Conservation (phyloP, 441 rosid species). For the Brassica balearica region DNA sequence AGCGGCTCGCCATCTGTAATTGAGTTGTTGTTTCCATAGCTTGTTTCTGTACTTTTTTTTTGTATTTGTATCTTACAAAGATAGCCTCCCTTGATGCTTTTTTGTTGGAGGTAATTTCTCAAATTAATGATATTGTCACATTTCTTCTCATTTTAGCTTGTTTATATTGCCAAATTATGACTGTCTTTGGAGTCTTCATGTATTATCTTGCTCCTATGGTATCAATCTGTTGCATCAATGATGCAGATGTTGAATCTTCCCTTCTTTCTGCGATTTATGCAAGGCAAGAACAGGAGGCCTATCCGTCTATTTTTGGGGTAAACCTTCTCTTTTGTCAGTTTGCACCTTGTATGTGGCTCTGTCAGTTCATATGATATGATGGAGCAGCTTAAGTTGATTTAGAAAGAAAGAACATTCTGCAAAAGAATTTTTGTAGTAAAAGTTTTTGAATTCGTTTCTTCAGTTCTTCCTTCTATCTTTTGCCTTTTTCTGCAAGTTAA, state of each 20-base stretch:
- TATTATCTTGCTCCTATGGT: background rate
- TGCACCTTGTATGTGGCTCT: conserved; percentile 14
- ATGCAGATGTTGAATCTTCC: conserved; percentile 29
- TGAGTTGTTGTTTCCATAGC: conserved; percentile 10
- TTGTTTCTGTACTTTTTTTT: conserved; percentile 14
- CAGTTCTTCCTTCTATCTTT: background rate
- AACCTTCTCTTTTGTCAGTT: conserved; percentile 4
- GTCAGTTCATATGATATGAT: conserved; percentile 22
- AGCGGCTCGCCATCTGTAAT: conserved; percentile 69
- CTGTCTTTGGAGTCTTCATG: background rate
- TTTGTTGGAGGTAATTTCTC: conserved; percentile 23
- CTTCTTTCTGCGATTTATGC: background rate
- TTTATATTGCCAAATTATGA: background rate
- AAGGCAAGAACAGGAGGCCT: conserved; percentile 7
- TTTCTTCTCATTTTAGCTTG: background rate
- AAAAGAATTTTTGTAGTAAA: background rate
- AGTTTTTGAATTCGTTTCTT: background rate
- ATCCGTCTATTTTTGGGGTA: conserved; percentile 7
- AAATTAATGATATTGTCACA: conserved; percentile 6
- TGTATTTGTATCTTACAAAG: conserved; percentile 1
- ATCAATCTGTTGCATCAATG: background rate
- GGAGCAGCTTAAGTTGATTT: conserved; percentile 11
- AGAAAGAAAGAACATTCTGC: conserved; percentile 15
- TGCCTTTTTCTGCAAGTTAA: too few species aligned
- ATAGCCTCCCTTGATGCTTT: background rate